Conservation (phyloP, 1,284 basidiomycete genomes). For the Agroathelia rolfsii region DNA sequence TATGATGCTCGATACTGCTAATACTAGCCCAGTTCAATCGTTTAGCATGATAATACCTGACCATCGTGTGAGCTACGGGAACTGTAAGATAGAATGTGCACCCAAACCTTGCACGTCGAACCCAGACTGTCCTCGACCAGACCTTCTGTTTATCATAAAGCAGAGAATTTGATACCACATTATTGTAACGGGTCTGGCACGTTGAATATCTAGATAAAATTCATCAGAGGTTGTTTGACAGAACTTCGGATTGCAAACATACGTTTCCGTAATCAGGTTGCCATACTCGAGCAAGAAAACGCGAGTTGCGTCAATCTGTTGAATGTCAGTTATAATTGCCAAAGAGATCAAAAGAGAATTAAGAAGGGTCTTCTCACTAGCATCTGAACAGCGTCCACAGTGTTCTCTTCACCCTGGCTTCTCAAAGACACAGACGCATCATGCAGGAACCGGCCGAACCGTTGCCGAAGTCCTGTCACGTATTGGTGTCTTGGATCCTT, state of each 20-base stretch:
- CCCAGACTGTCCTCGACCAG: conserved; percentile 61
- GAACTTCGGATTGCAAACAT: conserved; percentile 8
- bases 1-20: conserved; percentile 62
- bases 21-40: conserved; percentile 64
- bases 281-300: conserved; percentile 65
- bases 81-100: neutral
- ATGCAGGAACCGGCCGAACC: conserved; percentile 66
- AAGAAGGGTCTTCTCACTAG: conserved; percentile 34
- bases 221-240: too few species aligned
- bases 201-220: too few species aligned
- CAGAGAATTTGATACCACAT: too few species aligned
- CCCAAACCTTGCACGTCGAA: conserved; percentile 51
- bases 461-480: conserved; percentile 47
- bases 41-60: conserved; percentile 54
- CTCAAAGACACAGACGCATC: conserved; percentile 58
- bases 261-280: conserved; percentile 59
- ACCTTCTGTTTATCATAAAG: conserved; percentile 60
- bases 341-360: conserved; percentile 1
- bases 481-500: conserved; percentile 60
- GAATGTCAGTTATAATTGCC: neutral
- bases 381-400: conserved; percentile 75
- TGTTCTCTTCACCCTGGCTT: conserved; percentile 76
- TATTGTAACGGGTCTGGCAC: too few species aligned
- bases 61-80: conserved; percentile 4
- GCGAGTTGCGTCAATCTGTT: conserved; percentile 50